Conservation (phyloP, 768 basidiomycete genomes). For the Dendrothele bispora region DNA sequence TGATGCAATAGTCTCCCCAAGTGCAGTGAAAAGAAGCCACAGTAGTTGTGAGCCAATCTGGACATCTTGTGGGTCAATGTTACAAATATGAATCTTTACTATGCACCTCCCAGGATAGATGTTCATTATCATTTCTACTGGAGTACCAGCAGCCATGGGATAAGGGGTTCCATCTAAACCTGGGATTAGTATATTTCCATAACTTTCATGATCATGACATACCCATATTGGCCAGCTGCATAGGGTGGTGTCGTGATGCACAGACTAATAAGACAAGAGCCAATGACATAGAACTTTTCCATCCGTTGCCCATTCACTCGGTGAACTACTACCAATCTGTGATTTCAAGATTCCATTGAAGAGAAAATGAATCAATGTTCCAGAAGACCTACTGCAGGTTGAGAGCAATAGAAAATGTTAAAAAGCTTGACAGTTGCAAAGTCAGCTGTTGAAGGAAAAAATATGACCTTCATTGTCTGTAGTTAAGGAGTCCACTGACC, state of each 20-base stretch:
- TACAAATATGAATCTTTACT: constrained; percentile 10
- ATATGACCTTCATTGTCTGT: not conserved
- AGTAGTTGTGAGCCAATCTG: constrained; percentile 16
- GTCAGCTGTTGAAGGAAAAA: not conserved
- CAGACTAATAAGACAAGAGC: not conserved
- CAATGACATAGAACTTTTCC: not conserved
- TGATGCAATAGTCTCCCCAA: constrained; percentile 10
- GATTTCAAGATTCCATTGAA: not conserved
- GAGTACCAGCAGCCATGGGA: constrained; percentile 22
- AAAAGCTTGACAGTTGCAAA: constrained; percentile 3
- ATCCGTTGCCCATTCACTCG: not conserved
- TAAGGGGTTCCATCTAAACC: constrained; percentile 20
- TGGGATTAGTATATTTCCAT: not conserved
- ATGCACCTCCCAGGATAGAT: constrained; percentile 13
- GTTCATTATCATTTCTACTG: constrained; percentile 13
- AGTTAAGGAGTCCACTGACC: not conserved
- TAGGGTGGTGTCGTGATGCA: not conserved
- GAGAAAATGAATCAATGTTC: not conserved
- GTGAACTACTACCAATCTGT: not conserved
- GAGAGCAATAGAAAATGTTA: not conserved
- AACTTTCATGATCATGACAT: not conserved
- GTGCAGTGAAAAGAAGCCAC: constrained; percentile 12
- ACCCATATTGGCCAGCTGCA: constrained; percentile 1
- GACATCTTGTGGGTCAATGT: not conserved
- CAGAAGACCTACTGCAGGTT: constrained; percentile 3